phyloP scores from a whole-genome alignment of 2,329 filamentous ascomycete species.

The Apiospora saccharicola region DNA sequence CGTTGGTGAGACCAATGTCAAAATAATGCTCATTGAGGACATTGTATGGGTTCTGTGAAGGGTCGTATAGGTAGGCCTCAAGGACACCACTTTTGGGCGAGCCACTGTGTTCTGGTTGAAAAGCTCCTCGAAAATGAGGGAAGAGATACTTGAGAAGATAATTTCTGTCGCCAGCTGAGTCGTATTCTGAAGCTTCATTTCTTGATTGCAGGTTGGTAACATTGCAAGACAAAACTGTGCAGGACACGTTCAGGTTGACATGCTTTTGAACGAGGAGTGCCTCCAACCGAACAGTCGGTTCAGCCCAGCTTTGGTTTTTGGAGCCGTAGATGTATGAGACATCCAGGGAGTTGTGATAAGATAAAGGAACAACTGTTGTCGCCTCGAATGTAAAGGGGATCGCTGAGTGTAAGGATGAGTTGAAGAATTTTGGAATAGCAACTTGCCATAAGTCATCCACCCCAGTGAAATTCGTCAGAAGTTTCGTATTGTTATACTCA shows the following conservation, averaged over 20 bases:
- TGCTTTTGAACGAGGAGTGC: neutral
- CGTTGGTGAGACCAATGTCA: neutral
- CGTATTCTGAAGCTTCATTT: neutral
- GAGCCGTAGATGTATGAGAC: neutral
- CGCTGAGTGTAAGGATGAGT: neutral
- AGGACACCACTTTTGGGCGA: neutral
- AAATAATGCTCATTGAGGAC: fast-evolving
- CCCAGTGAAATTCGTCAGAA: neutral
- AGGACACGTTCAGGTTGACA: neutral
- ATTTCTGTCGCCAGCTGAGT: fast-evolving
- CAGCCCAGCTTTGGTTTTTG: too few relatives aligned
- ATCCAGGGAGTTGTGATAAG: neutral
- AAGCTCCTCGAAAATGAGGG: neutral
- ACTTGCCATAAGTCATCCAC: neutral
- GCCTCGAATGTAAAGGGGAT: neutral
- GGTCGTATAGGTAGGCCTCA: neutral
- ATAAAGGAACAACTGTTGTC: too few relatives aligned
- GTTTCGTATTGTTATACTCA: neutral
- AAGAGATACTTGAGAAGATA: neutral
- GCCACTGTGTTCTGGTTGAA: neutral
- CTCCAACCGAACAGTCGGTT: neutral
- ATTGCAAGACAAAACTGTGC: neutral
- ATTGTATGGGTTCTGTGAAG: neutral
- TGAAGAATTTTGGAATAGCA: neutral
- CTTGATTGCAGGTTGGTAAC: neutral